Conservation (phyloP, 2,329 filamentous ascomycete genomes). For the Phialophora chinensis region DNA sequence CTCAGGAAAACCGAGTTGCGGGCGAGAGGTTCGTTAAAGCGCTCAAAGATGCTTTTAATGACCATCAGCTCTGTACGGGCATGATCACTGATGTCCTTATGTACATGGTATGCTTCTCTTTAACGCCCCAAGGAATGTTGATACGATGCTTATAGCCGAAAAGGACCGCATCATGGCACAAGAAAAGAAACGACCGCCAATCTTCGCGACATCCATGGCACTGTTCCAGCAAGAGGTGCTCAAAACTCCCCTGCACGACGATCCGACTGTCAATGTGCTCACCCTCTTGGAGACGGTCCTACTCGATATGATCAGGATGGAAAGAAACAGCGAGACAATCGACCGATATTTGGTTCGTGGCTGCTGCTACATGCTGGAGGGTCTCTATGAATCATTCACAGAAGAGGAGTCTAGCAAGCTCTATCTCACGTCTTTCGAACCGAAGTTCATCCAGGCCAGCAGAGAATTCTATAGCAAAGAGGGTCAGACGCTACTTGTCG, state of each 20-base stretch:
- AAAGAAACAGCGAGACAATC: conserved; percentile 86
- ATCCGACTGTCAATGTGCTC: conserved; percentile 61
- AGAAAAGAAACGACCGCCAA: conserved; percentile 74
- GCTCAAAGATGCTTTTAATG: conserved; percentile 79
- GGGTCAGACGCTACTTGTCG: conserved; percentile 73
- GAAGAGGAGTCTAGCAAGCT: conserved; percentile 80
- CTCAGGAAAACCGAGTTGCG: conserved; percentile 76
- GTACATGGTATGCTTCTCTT: conserved; percentile 71
- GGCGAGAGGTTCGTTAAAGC: conserved; percentile 83
- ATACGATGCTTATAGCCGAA: conserved; percentile 25
- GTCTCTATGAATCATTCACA: conserved; percentile 78
- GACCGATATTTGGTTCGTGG: conserved; percentile 81
- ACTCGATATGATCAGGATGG: conserved; percentile 89
- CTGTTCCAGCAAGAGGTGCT: conserved; percentile 88
- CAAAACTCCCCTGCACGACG: conserved; percentile 59
- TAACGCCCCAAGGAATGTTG: conserved; percentile 4
- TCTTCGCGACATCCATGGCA: conserved; percentile 83
- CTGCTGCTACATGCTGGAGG: conserved; percentile 87
- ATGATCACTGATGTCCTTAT: conserved; percentile 95
- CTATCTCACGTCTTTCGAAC: conserved; percentile 83
- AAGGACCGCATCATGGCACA: conserved; percentile 80
- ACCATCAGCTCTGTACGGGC: conserved; percentile 90
- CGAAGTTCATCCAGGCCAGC: conserved; percentile 74
- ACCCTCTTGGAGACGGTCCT: conserved; percentile 80
- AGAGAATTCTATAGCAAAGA: conserved; percentile 76